Evolutionary conservation across 495 filamentous ascomycete species (phyloP), one percentile per base, ranked within the genome.

Genomic region (Lophiostoma macrostomum): DNA sequence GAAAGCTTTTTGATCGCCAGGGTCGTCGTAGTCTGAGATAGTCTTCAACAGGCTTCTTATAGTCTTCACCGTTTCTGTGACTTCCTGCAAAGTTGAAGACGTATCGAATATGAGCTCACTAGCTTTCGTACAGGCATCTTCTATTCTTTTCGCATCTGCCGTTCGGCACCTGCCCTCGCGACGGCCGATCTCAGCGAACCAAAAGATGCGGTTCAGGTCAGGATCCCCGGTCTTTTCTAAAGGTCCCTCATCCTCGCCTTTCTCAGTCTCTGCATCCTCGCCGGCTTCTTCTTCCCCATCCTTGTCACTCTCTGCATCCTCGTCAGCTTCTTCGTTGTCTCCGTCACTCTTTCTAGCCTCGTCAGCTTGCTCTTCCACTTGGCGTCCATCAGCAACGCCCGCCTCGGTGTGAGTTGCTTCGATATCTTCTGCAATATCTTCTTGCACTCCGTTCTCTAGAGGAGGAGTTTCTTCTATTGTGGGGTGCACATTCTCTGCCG

Each of bases 161-260:
- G 53, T 56, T 29, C 42, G 42, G 20, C 43, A 50, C 14, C 3
- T 10, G 2, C 53, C 53, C 4, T 22, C 24, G n/a, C 53, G 34
- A 19, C 12, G 10, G 20, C 12, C 35, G 16, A 24, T 22, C 10
- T 50, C 30, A 22, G 29, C 2, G 36, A 49, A 56, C 10, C 29
- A 14, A 19, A 48, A 28, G 27, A 42, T 24, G 1, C 35, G 35
- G 18, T 43, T 27, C 5, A 56, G 24, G 12, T 34, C 5, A 22
- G 18, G 20, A 10, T 22, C 19, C 14, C 22, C 23, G 34, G 25
- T 22, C n/a, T 42, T 23, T 27, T 51, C 19, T 6, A n/a, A n/a
- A n/a, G n/a, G n/a, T n/a, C n/a, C n/a, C n/a, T 25, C 48, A 10
- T 31, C 48, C 3, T 27, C 18, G 8, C 6, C 6, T 22, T 36